phyloP scores from a whole-genome alignment of 2,329 filamentous ascomycete species.

The Fusarium sulawesiense region DNA sequence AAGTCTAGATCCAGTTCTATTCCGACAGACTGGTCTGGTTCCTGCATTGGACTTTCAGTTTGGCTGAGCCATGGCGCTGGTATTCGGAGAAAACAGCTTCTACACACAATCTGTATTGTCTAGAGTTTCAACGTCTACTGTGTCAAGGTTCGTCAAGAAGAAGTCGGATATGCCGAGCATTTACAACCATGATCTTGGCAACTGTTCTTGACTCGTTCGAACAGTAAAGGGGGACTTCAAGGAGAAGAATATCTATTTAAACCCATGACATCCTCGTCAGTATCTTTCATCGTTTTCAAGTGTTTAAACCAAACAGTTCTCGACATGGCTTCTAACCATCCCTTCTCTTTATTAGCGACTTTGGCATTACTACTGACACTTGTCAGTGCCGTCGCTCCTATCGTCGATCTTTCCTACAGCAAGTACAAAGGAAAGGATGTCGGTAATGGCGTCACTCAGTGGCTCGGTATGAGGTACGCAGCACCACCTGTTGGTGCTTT shows the following conservation, averaged over 20 bases:
- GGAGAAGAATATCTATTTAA: not conserved
- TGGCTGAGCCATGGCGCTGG: not conserved
- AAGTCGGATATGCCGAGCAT: not conserved
- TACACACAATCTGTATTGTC: not conserved
- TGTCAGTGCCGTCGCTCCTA: slow-evolving; percentile 18
- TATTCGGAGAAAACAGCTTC: not conserved
- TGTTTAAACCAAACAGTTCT: not conserved
- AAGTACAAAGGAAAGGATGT: slow-evolving; percentile 69
- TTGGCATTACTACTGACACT: slow-evolving; percentile 15
- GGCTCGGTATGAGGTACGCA: slow-evolving; percentile 81
- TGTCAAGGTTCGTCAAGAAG: not conserved
- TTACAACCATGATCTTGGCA: not conserved
- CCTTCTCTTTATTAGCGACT: not conserved
- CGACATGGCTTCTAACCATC: not conserved
- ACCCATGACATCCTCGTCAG: not conserved
- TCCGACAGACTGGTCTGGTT: not conserved
- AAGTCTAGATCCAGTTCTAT: not conserved
- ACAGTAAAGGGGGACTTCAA: too few species aligned
- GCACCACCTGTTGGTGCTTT: slow-evolving; percentile 73
- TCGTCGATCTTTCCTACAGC: slow-evolving; percentile 73
- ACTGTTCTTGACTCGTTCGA: not conserved
- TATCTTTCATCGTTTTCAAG: not conserved
- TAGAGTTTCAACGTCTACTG: not conserved
- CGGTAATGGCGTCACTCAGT: slow-evolving; percentile 71
- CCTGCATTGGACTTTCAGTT: not conserved